Evolutionary conservation across 2,329 filamentous ascomycete genomes (phyloP), one percentile per base, ranked within the genome.

Genomic region (Microdochium nivale): DNA sequence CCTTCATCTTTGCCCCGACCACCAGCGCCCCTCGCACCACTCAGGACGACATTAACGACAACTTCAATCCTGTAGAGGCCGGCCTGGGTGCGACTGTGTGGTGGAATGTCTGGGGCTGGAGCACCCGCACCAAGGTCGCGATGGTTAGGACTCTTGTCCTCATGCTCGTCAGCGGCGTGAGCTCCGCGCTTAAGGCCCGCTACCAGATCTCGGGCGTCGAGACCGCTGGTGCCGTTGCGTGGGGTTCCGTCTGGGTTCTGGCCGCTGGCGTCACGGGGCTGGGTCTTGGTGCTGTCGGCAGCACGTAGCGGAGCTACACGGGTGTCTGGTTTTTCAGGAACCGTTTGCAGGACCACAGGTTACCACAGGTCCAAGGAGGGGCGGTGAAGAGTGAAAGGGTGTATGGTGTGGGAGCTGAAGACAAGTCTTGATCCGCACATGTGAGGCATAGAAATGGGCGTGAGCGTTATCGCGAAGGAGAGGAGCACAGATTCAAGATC

Each of bases 1-100:
- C 80, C 47, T 92, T 95, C 65, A 81, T 96, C 58, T 95, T 96
- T 66, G 80, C 81, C 37, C 83, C 86, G 2, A 78, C 81, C 23
- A 78, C 81, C 19, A 77, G 73, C 14, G 75, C 78, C 0, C 77
- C 75, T 25, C 71, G 69, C 25, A 74, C 71, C 16, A 63, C 65
- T 44, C 70, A 73, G 55, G 75, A 83, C 55, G 74, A 74, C 50
- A 69, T 74, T 57, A 67, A 72, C 23, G 65, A 66, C 30, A 65
- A 72, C 25, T 89, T 90, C 61, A 75, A 90, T 58, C 80, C 86
- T 0, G 78, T 74, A 25, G 78, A 73, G 16, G 85, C 87, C 1
- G 81, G 77, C 1, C 73, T 95, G 19, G 68, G 73, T 25, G 80
- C 94, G 67, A 92, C 88, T 2, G 63, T 95, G 30, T 72, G 76